These are phyloP conservation scores for Halophytophthora batemanensis DNA, from an alignment of 352 stramenopile species.

Conservation along the genomic window DNA sequence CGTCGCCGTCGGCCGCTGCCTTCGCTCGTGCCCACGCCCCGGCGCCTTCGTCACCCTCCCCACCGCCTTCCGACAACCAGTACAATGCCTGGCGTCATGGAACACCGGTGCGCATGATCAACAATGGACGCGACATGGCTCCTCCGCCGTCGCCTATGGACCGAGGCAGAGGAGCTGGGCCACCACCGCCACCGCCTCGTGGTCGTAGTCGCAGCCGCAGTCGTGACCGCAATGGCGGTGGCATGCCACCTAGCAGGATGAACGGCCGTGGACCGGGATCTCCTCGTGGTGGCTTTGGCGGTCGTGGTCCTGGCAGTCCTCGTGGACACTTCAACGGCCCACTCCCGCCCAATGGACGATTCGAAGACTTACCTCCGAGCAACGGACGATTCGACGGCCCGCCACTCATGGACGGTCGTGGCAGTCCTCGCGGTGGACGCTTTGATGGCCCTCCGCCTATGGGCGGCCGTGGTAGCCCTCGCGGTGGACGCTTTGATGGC, in stretches of 20 bases:
- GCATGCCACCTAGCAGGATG: conserved; percentile 17
- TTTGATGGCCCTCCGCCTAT: conserved; percentile 9
- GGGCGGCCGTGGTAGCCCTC: conserved; percentile 11
- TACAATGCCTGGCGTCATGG: conserved; percentile 22
- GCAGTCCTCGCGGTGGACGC: conserved; percentile 13
- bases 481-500: conserved; percentile 8
- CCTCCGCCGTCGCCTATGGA: conserved; percentile 15
- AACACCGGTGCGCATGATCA: conserved; percentile 18
- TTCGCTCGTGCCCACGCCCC: conserved; percentile 24
- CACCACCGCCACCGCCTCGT: conserved; percentile 6
- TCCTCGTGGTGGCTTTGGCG: conserved; percentile 4
- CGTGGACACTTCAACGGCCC: background rate
- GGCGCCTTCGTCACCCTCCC: conserved; percentile 13
- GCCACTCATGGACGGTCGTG: conserved; percentile 3
- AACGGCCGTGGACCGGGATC: conserved; percentile 21
- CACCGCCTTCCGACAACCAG: conserved; percentile 23
- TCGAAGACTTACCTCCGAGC: conserved; percentile 11
- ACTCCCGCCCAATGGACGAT: background rate
- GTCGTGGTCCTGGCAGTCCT: background rate
- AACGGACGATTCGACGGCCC: conserved; percentile 27
- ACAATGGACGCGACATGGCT: conserved; percentile 31
- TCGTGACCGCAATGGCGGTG: conserved; percentile 20
- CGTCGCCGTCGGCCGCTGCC: conserved; percentile 23
- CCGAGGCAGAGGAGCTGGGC: conserved; percentile 8
- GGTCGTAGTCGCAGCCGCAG: conserved; percentile 40